Evolutionary conservation across 208 protist genomes (phyloP), one percentile per base, ranked within the genome.

Genomic region (Crithidia sp.): DNA sequence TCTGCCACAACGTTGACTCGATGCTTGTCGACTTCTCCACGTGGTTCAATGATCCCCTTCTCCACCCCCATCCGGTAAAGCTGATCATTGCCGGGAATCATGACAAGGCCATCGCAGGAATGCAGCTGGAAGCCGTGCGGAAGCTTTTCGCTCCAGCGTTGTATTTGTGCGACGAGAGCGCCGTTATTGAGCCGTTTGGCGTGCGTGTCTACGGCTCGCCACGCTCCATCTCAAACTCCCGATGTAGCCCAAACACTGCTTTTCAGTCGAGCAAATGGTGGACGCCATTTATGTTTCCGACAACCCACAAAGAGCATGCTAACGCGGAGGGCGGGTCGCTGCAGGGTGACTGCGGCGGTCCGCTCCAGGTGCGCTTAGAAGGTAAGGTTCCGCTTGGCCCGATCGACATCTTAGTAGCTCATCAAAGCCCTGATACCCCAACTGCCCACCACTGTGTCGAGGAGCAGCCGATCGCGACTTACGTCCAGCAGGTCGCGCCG

Each of bases 61-160:
- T 80, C 7, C 92, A 91, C 43, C 92, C 94, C 10, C 90, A 96
- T 67, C 57, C 76, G 2, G 84, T 92, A 40, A 97, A 97, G 74
- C 65, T 97, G 16, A 53, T 95, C 50, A 94, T 97, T 43, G 91
- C 74, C 0, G 94, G 94, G 16, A 97, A 97, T 69, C 92, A 96
- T 74, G 94, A 96, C 64, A 79, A 60, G 9, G 53, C 60, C 2
- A 61, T 93, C 7, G 65, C 69, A 19, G 52, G 67, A 14, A 71
- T 84, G 76, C 60, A 52, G 7, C 45, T 49, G 36, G 77, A 78
- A 10, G 74, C 19, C 13, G 76, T 89, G 12, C 67, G 77, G 2
- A 8, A 16, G 8, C 80, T 90, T 60, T 82, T 85, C 7, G 64
- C 57, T 5, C 87, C 87, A 1, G 85, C 84, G n/a, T 44, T 90